Conservation (phyloP, 2,329 filamentous ascomycete species). For the Clarireedia hainanense region DNA sequence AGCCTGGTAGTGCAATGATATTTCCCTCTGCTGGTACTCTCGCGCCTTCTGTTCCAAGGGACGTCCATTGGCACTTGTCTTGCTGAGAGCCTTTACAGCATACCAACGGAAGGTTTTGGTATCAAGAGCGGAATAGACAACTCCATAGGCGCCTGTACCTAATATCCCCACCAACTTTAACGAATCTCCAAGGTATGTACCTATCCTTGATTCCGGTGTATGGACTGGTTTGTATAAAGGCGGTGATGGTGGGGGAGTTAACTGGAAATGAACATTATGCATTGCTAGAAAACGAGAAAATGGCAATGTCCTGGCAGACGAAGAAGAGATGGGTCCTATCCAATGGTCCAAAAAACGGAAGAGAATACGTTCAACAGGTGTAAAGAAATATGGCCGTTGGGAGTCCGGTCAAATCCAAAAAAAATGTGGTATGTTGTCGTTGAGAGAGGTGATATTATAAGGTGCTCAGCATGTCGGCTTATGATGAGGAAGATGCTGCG, state of each 20-base stretch:
- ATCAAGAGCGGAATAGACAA: slow-evolving; percentile 88
- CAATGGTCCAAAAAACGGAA: slow-evolving; percentile 6
- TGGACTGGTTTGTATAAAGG: slow-evolving; percentile 10
- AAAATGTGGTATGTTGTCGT: no score
- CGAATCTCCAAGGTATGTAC: slow-evolving; percentile 59
- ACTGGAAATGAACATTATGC: slow-evolving; percentile 2
- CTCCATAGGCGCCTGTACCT: slow-evolving; percentile 91
- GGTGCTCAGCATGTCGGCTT: neutral
- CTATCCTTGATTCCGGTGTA: slow-evolving; percentile 77
- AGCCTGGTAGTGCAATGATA: slow-evolving; percentile 81
- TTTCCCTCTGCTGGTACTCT: slow-evolving; percentile 88
- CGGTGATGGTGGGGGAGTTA: slow-evolving; percentile 18
- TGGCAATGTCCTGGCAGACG: neutral
- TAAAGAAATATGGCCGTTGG: slow-evolving; percentile 1
- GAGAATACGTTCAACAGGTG: slow-evolving; percentile 2
- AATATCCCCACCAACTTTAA: slow-evolving; percentile 79
- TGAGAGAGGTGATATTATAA: neutral
- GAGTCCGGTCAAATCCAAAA: neutral
- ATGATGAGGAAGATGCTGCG: neutral
- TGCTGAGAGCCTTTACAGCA: slow-evolving; percentile 96
- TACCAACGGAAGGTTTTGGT: slow-evolving; percentile 62
- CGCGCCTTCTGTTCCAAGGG: slow-evolving; percentile 76
- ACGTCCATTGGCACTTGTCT: slow-evolving; percentile 63
- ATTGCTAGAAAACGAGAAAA: slow-evolving; percentile 7
- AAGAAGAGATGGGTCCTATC: slow-evolving; percentile 1